Base-by-base conservation (phyloP, 2,329 filamentous ascomycete genomes). In the Seiridium cupressi region DNA sequence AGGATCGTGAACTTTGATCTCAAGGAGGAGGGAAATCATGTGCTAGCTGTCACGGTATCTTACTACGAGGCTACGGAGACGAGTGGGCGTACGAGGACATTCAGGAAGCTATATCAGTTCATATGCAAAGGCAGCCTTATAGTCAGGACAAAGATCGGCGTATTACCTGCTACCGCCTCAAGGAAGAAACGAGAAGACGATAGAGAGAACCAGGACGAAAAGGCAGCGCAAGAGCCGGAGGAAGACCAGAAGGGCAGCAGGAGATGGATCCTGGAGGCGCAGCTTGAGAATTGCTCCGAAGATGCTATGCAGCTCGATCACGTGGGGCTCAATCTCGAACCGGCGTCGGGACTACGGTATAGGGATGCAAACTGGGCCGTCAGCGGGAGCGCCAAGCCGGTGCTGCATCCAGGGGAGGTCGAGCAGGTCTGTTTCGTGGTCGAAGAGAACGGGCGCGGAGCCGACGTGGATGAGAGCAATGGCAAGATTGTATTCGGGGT, bases 101-200 rank as follows among this genome's bases (percentile, higher is more conserved):
- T 98, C 72, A 83, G 94, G 65, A 98, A 98, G 77, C 79, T 99
- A 62, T 99, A 98, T 74, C 95, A 98, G 74, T 99, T 99, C 72
- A 89, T 96, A 59, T 95, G 93, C 71, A 94, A 96, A 78, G 87
- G 92, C 44, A 90, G 93, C 62, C 80, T 99, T 66, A 92, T 93
- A 64, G 94, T 99, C 61, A 83, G 94, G 64, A 97, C 94, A 1
- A 99, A 98, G 74, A 86, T 92, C 3, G 91, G 90, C 3, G 82
- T 87, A 56, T 71, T 92, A 59, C 70, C 81, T 47, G 73, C 78
- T 3, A 68, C 76, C 9, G 42, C 76, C 73, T 55, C 65, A 31
- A 26, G 31, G 34, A 53, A 31, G 55, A 32, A 51, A 31, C 44
- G 49, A 32, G 38, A 57, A 7, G 54, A 40, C 18, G 46, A 58